Evolutionary conservation across 768 basidiomycete genomes (phyloP), one percentile per base, ranked within the genome.

Genomic region (Suillus subalutaceus): DNA sequence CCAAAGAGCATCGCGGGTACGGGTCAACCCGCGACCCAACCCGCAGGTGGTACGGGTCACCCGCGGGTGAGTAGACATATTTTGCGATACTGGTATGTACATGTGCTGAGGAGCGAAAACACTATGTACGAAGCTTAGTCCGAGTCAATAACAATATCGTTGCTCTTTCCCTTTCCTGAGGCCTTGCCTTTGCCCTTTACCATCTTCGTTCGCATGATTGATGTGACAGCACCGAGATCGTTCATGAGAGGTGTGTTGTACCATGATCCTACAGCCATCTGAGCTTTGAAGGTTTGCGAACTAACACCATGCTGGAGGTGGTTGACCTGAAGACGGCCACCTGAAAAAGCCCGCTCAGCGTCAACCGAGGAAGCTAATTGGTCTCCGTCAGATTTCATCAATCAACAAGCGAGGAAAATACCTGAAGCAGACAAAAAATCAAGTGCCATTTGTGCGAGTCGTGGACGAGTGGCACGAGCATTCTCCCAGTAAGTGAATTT

Each of bases 311-410:
- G 73, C 69, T 80, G 79, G 67, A 79, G 67, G 59, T 74, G 73
- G 57, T 74, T 74, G 18, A 79, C 73, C 46, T 78, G 74, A 6
- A 73, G 67, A 7, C 70, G 67, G 5, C 77, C 78, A 50, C 68
- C 68, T 38, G 78, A 79, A 69, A 80, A 80, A 32, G 79, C 74
- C 46, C 70, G 70, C 62, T 80, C 78, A n/a, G 76, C 78, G 73
- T 79, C 78, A 57, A 79, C 79, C 37, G 78, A 79, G 15, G 68
- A 69, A 32, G 67, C 66, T 70, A 23, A 46, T 46, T 46, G 43
- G 43, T 44, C 41, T 16, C 15, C 6, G 5, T 43, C 18, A 20
- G 18, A 44, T 44, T 44, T 44, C 18, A 20, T 44, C 41, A 41
- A 44, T 44, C 43, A 20, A 18, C 7, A 44, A 44, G 43, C 18